Conservation (phyloP, 2,329 filamentous ascomycete genomes). For the Pyricularia grisea region DNA sequence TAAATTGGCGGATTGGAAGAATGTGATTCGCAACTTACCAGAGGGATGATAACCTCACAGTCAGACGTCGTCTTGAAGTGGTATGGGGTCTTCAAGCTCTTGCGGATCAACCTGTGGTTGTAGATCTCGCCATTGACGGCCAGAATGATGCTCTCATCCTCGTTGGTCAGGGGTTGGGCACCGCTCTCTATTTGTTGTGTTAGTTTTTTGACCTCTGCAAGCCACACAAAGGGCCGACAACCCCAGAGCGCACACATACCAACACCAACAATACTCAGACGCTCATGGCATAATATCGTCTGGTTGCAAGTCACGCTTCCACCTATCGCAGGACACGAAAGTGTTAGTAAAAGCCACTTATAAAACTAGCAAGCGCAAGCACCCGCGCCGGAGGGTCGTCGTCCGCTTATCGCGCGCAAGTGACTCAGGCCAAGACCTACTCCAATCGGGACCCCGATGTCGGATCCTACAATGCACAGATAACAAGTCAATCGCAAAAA, state of each 20-base stretch:
- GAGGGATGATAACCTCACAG: constrained; percentile 96
- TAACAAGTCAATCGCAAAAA: constrained; percentile 25
- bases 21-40: constrained; percentile 48
- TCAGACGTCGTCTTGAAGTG: constrained; percentile 98
- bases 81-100: constrained; percentile 72
- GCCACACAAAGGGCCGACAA: constrained; percentile 14
- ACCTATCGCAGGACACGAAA: constrained; percentile 37
- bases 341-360: constrained; percentile 18
- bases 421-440: constrained; percentile 43
- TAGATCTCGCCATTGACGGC: constrained; percentile 99
- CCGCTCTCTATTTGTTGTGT: constrained; percentile 63
- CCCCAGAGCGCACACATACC: constrained; percentile 44
- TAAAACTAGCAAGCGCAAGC: constrained; percentile 9
- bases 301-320: constrained; percentile 84
- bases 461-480: constrained; percentile 55
- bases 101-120: constrained; percentile 94
- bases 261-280: constrained; percentile 94
- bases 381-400: not conserved
- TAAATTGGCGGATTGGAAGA: not conserved
- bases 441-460: constrained; percentile 97
- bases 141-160: constrained; percentile 77
- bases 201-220: constrained; percentile 11
- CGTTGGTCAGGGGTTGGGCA: constrained; percentile 89
- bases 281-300: constrained; percentile 96
- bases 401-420: constrained; percentile 6